Conservation (phyloP, 2,329 filamentous ascomycete genomes). For the Botrytis medusae region DNA sequence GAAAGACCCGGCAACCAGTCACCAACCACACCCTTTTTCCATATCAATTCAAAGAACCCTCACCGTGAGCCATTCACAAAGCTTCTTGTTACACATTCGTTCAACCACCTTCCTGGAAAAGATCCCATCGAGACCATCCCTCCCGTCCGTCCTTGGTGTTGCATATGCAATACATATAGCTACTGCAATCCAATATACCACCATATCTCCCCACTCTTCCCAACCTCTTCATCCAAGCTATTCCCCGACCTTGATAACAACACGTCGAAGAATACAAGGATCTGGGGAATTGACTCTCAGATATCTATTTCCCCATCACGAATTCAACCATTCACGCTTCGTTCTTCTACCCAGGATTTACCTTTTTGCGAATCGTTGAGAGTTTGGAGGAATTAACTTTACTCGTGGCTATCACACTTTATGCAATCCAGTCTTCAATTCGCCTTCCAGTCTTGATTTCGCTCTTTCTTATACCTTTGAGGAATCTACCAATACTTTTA, state of each 20-base stretch:
- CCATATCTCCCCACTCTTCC: slow-evolving; percentile 10
- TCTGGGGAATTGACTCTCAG: slow-evolving; percentile 4
- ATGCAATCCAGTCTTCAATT: slow-evolving; percentile 14
- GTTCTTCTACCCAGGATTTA: slow-evolving; percentile 1
- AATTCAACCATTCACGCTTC: slow-evolving; percentile 1
- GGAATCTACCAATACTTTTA: background rate
- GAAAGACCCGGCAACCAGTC: background rate
- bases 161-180: slow-evolving; percentile 13
- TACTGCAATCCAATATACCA: background rate
- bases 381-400: slow-evolving; percentile 14
- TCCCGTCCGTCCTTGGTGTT: background rate
- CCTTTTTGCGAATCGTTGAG: slow-evolving; percentile 1
- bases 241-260: slow-evolving; percentile 6
- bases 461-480: background rate
- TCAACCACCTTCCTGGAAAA: slow-evolving; percentile 10
- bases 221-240: slow-evolving; percentile 15
- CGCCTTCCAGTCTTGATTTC: slow-evolving; percentile 6
- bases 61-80: background rate
- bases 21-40: slow-evolving; percentile 16
- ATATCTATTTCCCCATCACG: slow-evolving; percentile 4
- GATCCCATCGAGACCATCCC: background rate
- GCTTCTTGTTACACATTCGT: background rate
- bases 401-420: slow-evolving; percentile 2
- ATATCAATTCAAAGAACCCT: background rate
- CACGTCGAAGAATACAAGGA: slow-evolving; percentile 17